These are phyloP conservation scores for Aspergillus sp. DNA, from an alignment of 2,329 filamentous ascomycete species.

Conservation along the genomic window DNA sequence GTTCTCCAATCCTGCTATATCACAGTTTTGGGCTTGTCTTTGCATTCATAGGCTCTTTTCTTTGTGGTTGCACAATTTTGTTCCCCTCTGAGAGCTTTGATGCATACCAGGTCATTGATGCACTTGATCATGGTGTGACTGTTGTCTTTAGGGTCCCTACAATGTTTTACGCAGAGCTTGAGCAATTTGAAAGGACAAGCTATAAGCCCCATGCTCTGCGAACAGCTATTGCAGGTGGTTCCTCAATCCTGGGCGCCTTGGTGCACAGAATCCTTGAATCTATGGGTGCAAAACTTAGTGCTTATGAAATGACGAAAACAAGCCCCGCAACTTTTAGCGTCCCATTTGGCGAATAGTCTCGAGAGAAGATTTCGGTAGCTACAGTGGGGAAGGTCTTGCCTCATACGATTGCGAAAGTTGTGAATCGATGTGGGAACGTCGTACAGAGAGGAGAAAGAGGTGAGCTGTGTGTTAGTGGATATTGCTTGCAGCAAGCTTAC, in stretches of 20 bases:
- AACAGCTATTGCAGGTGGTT: constrained; percentile 82
- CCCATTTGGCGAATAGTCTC: constrained; percentile 62
- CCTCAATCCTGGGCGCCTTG: constrained; percentile 67
- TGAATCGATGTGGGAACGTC: constrained; percentile 59
- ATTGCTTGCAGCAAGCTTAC: constrained; percentile 57
- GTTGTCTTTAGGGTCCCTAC: constrained; percentile 81
- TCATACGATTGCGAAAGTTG: constrained; percentile 71
- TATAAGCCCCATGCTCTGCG: constrained; percentile 56
- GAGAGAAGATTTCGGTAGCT: constrained; percentile 61
- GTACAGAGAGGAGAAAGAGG: constrained; percentile 61
- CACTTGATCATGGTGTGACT: constrained; percentile 55
- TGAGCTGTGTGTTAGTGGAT: constrained; percentile 69
- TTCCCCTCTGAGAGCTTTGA: constrained; percentile 83
- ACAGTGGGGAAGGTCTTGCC: constrained; percentile 71
- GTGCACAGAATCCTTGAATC: constrained; percentile 57
- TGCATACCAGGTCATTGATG: constrained; percentile 26
- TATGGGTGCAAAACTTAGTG: constrained; percentile 75
- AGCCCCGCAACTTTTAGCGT: constrained; percentile 67
- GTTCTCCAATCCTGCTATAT: constrained; percentile 72
- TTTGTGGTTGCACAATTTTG: constrained; percentile 55
- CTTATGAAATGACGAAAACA: constrained; percentile 93
- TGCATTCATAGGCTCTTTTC: constrained; percentile 37
- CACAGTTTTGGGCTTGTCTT: constrained; percentile 31
- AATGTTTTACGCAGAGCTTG: constrained; percentile 81
- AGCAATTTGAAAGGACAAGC: constrained; percentile 42